Evolutionary conservation across 148 eudicot species (phyloP).

Genomic region (Spergularia bocconei): DNA sequence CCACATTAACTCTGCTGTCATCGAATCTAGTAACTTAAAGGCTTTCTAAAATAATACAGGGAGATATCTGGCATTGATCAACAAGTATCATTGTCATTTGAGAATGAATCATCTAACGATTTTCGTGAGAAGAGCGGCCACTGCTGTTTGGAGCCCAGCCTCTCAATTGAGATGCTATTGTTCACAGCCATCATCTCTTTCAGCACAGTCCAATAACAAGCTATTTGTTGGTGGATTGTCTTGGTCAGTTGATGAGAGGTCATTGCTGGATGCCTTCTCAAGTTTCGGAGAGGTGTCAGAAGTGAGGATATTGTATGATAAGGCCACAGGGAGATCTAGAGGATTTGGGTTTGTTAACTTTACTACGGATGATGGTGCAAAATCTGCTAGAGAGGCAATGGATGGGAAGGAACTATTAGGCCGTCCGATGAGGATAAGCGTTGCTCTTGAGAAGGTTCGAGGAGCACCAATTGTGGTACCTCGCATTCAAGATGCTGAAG

Average conservation of each 20-base stretch:
- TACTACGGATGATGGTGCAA: constrained; percentile 58
- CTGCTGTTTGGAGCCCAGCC: constrained; percentile 24
- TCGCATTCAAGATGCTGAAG: constrained; percentile 41
- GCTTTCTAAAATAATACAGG: constrained; percentile 23
- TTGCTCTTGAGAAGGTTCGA: constrained; percentile 66
- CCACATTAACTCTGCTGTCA: background rate
- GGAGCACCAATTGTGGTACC: constrained; percentile 75
- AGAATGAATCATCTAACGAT: constrained; percentile 29
- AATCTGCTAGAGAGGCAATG: constrained; percentile 73
- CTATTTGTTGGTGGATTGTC: constrained; percentile 76
- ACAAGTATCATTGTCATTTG: background rate
- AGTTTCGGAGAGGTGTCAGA: constrained; percentile 70
- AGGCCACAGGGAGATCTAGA: constrained; percentile 76
- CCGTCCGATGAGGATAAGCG: constrained; percentile 72
- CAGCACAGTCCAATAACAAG: constrained; percentile 36
- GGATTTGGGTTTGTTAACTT: constrained; percentile 86
- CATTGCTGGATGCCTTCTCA: constrained; percentile 65
- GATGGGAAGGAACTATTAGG: constrained; percentile 83
- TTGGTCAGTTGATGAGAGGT: constrained; percentile 73
- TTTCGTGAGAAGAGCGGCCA: constrained; percentile 34
- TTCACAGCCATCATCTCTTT: constrained; percentile 33
- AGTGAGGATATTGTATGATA: constrained; percentile 85
- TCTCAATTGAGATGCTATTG: constrained; percentile 33
- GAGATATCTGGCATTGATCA: constrained; percentile 7
- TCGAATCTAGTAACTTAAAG: constrained; percentile 9